Evolutionary conservation across 2,329 filamentous ascomycete genomes (phyloP).

Genomic region (Colletotrichum acutatum): DNA sequence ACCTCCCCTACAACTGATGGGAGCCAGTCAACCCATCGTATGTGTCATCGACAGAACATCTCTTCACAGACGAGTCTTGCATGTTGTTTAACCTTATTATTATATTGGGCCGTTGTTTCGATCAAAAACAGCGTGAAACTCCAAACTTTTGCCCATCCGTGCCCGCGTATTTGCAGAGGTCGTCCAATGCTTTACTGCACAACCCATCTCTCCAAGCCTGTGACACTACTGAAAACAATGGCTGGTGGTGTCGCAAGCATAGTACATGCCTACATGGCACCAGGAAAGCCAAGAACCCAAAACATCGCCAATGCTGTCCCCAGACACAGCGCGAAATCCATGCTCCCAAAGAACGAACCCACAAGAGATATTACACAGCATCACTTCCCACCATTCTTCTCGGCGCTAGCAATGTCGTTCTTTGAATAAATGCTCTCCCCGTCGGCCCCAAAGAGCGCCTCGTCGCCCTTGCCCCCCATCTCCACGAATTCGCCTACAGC

Average conservation of each 20-base stretch:
- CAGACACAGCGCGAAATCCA: background rate
- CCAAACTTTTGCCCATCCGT: conserved; percentile 15
- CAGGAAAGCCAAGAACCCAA: background rate
- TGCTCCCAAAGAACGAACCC: conserved; percentile 12
- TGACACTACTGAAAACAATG: background rate
- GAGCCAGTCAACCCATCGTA: background rate
- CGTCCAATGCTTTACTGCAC: background rate
- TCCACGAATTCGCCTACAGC: conserved; percentile 81
- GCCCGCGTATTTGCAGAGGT: background rate
- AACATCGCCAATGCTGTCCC: background rate
- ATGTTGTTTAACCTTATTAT: background rate
- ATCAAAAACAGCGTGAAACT: background rate
- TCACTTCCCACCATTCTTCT: conserved; percentile 42
- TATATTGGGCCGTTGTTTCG: background rate
- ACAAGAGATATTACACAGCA: background rate
- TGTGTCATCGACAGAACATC: no score
- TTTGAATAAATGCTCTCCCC: conserved; percentile 60
- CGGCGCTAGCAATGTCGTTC: conserved; percentile 47
- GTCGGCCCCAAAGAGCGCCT: conserved; percentile 78
- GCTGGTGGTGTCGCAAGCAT: background rate
- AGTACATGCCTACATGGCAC: background rate
- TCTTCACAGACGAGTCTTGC: background rate
- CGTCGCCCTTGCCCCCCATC: conserved; percentile 88
- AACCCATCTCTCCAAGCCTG: background rate
- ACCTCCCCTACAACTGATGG: background rate